Evolutionary conservation across 306 rosid genomes (phyloP), one percentile per base, ranked within the genome.

Genomic region (Malus fusca): DNA sequence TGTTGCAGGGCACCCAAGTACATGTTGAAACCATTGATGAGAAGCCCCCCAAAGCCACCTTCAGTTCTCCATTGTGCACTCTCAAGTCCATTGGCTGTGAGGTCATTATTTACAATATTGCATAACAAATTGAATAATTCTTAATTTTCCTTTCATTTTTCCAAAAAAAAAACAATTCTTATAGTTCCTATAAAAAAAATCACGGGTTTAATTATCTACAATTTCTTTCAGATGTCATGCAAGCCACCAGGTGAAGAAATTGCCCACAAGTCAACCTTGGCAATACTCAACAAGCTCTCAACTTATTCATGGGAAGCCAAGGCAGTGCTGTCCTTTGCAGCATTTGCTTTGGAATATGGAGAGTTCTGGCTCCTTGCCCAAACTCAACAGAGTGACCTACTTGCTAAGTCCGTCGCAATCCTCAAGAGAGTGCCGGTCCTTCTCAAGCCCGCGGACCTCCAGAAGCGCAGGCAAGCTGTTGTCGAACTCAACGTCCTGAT

Each of bases 271-370:
- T 79, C 93, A 2, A 82, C 93, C 23, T 22, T 84, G 8, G n/a
- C 87, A 12, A 88, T 92, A 13, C 88, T 90, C 1, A 80, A 79
- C 78, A 85, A 79, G 86, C 79, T 92, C 1, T 69, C 86, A 18
- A 62, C 9, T 33, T 88, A 83, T 65, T 15, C 75, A 0, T 92
- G 94, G 97, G 87, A 83, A 21, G 91, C 89, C 23, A 90, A 90
- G 75, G 88, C 87, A 1, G 91, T 88, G 72, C 75, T 92, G 17
- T 79, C 92, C 8, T 77, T 92, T 0, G 89, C 92, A 1, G 96
- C 97, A 21, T 92, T 92, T 68, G 83, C 94, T 2, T 4, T 86
- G 11, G 93, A 92, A 28, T 90, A 81, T 53, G 92, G 94, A 0
- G 90, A 92, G 17, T 88, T 88, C 62, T 90, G 94, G 92, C 70